Conservation (phyloP, 2,329 filamentous ascomycete species). For the Colletotrichum siamense region DNA sequence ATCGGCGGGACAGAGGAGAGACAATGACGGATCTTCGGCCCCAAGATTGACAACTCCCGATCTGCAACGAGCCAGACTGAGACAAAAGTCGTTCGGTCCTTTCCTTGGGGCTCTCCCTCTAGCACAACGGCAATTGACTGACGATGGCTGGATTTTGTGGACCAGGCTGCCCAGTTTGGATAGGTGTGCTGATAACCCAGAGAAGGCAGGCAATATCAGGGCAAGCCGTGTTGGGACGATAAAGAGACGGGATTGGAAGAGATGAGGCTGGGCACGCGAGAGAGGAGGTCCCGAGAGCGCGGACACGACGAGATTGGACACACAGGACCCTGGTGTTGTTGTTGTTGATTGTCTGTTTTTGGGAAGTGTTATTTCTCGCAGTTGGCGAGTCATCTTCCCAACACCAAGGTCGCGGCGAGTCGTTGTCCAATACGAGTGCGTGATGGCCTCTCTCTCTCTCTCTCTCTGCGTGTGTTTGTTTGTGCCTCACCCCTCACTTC, state of each 20-base stretch:
- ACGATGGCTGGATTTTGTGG: not conserved
- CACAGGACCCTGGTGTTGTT: not conserved
- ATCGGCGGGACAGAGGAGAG: not conserved
- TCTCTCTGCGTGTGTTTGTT: not conserved
- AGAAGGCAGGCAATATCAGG: not conserved
- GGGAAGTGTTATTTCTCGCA: not conserved
- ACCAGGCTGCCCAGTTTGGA: not conserved
- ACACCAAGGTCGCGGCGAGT: not conserved
- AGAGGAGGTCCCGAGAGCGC: not conserved
- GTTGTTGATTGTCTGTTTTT: not conserved
- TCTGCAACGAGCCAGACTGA: not conserved
- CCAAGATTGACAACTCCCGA: not conserved
- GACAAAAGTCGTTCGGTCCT: slow-evolving; percentile 7
- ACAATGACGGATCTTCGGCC: not conserved
- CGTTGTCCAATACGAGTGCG: not conserved
- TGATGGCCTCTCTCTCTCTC: not conserved
- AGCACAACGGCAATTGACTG: slow-evolving; percentile 1
- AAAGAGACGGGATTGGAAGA: not conserved
- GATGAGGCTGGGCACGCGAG: not conserved
- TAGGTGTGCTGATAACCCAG: not conserved
- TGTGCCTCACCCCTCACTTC: not conserved
- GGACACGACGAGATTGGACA: not conserved
- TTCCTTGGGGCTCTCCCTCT: not conserved
- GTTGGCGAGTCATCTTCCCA: not conserved
- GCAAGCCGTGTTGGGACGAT: not conserved